phyloP scores from a whole-genome alignment of 2,329 filamentous ascomycete genomes.

The Davidsoniella virescens region DNA sequence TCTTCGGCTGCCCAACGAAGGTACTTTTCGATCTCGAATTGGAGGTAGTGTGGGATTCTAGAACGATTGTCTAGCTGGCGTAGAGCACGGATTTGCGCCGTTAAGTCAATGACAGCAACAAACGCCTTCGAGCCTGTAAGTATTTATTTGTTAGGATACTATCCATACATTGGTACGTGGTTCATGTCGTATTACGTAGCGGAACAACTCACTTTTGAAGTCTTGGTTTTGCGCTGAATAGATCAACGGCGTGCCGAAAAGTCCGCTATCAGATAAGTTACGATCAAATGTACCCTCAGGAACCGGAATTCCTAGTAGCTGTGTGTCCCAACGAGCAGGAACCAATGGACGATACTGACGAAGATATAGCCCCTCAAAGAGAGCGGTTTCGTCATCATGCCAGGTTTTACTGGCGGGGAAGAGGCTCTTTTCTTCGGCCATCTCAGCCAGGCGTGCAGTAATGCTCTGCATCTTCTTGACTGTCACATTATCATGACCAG shows the following conservation, averaged over 20 bases:
- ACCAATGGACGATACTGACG: slow-evolving; percentile 26
- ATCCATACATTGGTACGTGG: background rate
- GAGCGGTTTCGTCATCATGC: slow-evolving; percentile 31
- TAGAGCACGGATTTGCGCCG: slow-evolving; percentile 20
- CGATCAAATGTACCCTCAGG: slow-evolving; percentile 22
- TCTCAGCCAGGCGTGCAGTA: slow-evolving; percentile 19
- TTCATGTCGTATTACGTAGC: background rate
- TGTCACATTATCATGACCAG: background rate
- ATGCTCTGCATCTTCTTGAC: slow-evolving; percentile 1
- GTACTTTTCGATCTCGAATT: slow-evolving; percentile 22
- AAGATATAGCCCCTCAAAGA: slow-evolving; percentile 27
- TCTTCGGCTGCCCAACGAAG: slow-evolving; percentile 27
- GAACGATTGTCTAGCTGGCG: slow-evolving; percentile 22
- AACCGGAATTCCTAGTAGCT: slow-evolving; percentile 20
- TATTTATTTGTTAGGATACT: background rate
- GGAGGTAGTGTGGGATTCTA: slow-evolving; percentile 21
- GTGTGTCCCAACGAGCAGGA: slow-evolving; percentile 22
- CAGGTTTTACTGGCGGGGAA: slow-evolving; percentile 31
- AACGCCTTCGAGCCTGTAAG: slow-evolving; percentile 25
- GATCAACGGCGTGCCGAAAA: slow-evolving; percentile 21
- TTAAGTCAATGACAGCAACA: slow-evolving; percentile 25
- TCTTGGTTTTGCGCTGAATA: slow-evolving; percentile 23
- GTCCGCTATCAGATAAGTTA: slow-evolving; percentile 14
- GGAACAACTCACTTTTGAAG: slow-evolving; percentile 21
- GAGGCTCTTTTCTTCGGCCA: slow-evolving; percentile 27